Base-by-base conservation (phyloP, 495 filamentous ascomycete genomes). In the Tricharina praecox region DNA sequence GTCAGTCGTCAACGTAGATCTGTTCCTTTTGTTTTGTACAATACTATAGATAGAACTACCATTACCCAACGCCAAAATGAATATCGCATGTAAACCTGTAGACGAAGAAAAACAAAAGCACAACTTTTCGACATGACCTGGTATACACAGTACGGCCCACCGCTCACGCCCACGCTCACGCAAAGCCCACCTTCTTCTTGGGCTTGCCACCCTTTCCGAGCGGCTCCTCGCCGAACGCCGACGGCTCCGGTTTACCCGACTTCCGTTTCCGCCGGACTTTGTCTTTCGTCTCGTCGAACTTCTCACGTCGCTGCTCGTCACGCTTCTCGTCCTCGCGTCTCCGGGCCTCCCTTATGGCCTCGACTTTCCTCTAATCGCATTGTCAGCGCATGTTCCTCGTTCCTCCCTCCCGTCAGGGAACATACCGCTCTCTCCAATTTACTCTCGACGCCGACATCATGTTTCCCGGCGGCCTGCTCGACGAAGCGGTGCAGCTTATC, bases 361-460 rank as follows among this genome's bases (percentile, higher is more conserved):
- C 45, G 5, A 48, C n/a, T 25, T 32, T 37, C 23, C 45, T 37
- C 45, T 48, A 26, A 11, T 10, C 23, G 5, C 34, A 13, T 5
- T 16, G 30, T 38, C 45, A 33, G 25, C 43, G 8, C 43, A 25
- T 8, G 2, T 9, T 34, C 23, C 11, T 24, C 18, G 4, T 18
- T 23, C 32, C 45, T 18, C 8, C 21, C 28, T 36, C 30, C 45
- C 18, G 11, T 24, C 9, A 23, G 15, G 20, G 23, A 28, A 48
- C 45, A 19, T 28, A 48, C 45, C 16, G 45, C 45, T 23, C 30
- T 37, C 45, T 48, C 45, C 15, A 48, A 26, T 20, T 48, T 48
- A 39, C 45, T 48, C 33, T 48, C 45, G 32, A 11, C 45, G 1
- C 26, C 45, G 15, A 13, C 32, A 18, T 48, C 45, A 30, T 48